Percentiles rank a stretch among this genome's conserved stretches.
These are phyloP conservation scores for Xylaria scruposa DNA, from an alignment of 495 filamentous ascomycete species.

Conservation along the genomic window DNA sequence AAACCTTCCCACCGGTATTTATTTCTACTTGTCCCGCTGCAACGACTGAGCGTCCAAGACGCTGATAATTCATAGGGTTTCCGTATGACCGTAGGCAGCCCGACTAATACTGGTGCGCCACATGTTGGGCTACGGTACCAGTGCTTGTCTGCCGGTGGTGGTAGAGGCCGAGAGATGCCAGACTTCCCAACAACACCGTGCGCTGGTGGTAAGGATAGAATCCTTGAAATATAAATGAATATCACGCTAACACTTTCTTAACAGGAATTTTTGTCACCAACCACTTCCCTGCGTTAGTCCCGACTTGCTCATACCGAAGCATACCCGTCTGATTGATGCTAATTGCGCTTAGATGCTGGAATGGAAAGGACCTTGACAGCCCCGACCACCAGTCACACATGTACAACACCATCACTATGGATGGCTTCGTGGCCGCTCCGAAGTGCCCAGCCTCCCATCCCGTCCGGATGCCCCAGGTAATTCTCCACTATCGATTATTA, in stretches of 20 bases:
- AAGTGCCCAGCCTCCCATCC: conserved; percentile 58
- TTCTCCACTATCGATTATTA: conserved; percentile 40
- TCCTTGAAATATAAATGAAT: neutral
- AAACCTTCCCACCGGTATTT: conserved; percentile 52
- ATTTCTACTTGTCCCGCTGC: conserved; percentile 31
- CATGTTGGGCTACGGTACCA: conserved; percentile 54
- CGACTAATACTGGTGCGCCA: conserved; percentile 39
- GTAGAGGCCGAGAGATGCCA: conserved; percentile 48
- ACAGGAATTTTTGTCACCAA: conserved; percentile 51
- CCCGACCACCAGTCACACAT: conserved; percentile 62
- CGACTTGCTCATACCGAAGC: neutral
- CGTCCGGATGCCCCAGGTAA: conserved; percentile 54
- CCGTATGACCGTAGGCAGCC: conserved; percentile 60
- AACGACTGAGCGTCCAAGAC: neutral
- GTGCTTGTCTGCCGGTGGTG: conserved; percentile 49
- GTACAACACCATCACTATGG: conserved; percentile 48
- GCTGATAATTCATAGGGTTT: conserved; percentile 51
- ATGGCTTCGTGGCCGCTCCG: conserved; percentile 47
- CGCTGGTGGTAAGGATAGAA: conserved; percentile 27
- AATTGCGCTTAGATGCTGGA: conserved; percentile 54
- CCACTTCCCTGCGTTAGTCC: conserved; percentile 54
- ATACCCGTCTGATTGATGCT: neutral
- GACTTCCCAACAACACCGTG: conserved; percentile 54
- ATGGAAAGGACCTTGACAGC: conserved; percentile 63
- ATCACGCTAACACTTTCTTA: neutral